Base-by-base conservation (phyloP, 108 stramenopile species). In the Fistulifera solaris region DNA sequence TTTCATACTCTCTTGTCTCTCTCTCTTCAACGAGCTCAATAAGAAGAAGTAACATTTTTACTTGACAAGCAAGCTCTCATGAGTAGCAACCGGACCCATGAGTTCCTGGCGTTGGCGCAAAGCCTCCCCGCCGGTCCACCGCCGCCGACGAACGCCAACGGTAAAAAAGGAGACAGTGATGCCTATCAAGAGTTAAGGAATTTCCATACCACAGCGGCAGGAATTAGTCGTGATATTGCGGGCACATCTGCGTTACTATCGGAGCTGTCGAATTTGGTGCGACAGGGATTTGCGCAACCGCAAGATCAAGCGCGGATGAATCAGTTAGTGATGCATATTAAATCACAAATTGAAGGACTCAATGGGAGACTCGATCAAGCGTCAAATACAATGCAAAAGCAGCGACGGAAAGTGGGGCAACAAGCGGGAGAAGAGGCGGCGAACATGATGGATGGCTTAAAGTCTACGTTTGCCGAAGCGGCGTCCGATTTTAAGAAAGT, bases 361-460 rank as follows among this genome's bases (percentile, higher is more conserved):
- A 76, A 91, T 61, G 71, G 71, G 10, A 53, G 83, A 40, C 45
- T 91, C 50, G 89, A 91, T 49, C 77, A 77, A 28, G 83, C 85
- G 1, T 73, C 71, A 10, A 39, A 57, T 13, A 54, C 66, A 7
- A 73, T 86, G 57, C 66, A 74, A n/a, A 59, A 71, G 40, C 78
- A 81, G 45, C 84, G 85, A 47, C 66, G 81, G 27, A 52, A 67
- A 35, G 39, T 91, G 47, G 85, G 85, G 44, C 71, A 75, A 58
- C 89, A 91, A 66, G 76, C 77, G 19, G 85, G 84, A 47, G 75
- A 84, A 72, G 80, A 87, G 65, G 82, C 84, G 1, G 70, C 76
- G 41, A 91, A 91, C 63, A 43, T 91, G 13, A 83, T 83, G 18
- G 83, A 76, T 38, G 77, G 76, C 45, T 63, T 91, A 38, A 71